A percentile compares a stretch with the other conserved stretches of the same genome.
phyloP scores from a whole-genome alignment of 2,329 filamentous ascomycete genomes.

The Fusarium sp. region DNA sequence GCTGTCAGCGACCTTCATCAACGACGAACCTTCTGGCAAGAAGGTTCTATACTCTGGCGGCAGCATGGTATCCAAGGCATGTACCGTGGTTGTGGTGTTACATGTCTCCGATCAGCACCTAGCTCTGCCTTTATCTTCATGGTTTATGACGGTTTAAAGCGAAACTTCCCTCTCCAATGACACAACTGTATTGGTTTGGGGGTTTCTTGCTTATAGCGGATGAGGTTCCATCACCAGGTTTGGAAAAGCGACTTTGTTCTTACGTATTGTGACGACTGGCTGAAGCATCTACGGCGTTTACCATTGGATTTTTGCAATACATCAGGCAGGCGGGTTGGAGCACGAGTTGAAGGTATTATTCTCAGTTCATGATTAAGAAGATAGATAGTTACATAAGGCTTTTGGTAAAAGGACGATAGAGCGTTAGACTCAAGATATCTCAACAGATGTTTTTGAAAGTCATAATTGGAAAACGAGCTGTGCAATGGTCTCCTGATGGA shows the following conservation, averaged over 20 bases:
- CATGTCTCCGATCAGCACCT: slow-evolving; percentile 85
- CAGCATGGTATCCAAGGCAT: slow-evolving; percentile 85
- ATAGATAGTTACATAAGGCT: neutral
- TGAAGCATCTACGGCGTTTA: slow-evolving; percentile 44
- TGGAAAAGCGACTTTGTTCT: slow-evolving; percentile 20
- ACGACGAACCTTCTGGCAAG: slow-evolving; percentile 77
- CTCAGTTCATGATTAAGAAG: slow-evolving; percentile 1
- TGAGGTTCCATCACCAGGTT: neutral
- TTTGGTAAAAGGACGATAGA: slow-evolving; percentile 18
- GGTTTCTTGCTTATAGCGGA: neutral
- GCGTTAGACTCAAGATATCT: neutral
- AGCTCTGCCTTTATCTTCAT: slow-evolving; percentile 99
- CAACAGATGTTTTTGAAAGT: neutral
- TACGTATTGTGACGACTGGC: slow-evolving; percentile 1
- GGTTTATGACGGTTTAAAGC: slow-evolving; percentile 88
- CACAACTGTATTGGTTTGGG: neutral
- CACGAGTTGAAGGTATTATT: slow-evolving; percentile 14
- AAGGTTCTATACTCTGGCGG: slow-evolving; percentile 80
- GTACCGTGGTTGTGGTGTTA: slow-evolving; percentile 96
- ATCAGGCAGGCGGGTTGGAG: slow-evolving; percentile 11
- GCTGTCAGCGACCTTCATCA: slow-evolving; percentile 69
- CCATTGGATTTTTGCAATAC: slow-evolving; percentile 8
- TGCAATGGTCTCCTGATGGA: slow-evolving; percentile 20
- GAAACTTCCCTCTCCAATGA: slow-evolving; percentile 66
- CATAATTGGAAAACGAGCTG: neutral